phyloP scores from a whole-genome alignment of 345 rosid genomes.

The Xanthoceras sorbifolium region DNA sequence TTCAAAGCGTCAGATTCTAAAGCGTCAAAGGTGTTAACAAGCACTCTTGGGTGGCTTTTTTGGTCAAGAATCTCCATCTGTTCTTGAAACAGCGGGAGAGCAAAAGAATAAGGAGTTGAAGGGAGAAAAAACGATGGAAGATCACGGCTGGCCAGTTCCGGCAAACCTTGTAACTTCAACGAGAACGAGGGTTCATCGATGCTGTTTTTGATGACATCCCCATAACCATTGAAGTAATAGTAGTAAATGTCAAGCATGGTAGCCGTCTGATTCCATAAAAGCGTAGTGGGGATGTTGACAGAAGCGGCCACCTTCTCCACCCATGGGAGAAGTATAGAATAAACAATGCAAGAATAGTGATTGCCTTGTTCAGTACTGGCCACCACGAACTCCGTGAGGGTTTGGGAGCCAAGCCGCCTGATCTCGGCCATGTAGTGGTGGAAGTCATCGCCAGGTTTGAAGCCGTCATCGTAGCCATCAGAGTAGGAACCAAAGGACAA shows the following conservation, averaged over 20 bases:
- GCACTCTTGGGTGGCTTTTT: slow-evolving; percentile 46
- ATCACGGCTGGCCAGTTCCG: slow-evolving; percentile 34
- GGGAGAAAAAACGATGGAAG: slow-evolving; percentile 56
- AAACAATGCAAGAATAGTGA: slow-evolving; percentile 39
- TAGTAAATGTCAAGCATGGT: slow-evolving; percentile 56
- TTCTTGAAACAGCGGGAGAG: slow-evolving; percentile 19
- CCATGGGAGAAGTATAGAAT: slow-evolving; percentile 60
- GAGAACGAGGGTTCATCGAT: slow-evolving; percentile 17
- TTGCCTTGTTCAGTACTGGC: slow-evolving; percentile 11
- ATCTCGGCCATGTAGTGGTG: slow-evolving; percentile 37
- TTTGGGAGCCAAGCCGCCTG: slow-evolving; percentile 40
- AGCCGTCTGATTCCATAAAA: slow-evolving; percentile 76
- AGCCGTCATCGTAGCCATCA: slow-evolving; percentile 66
- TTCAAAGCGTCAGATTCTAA: slow-evolving; percentile 53
- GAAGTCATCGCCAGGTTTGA: slow-evolving; percentile 23
- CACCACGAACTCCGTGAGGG: slow-evolving; percentile 36
- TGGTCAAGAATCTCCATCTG: slow-evolving; percentile 38
- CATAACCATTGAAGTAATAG: slow-evolving; percentile 50
- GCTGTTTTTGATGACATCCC: slow-evolving; percentile 25
- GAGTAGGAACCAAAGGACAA: slow-evolving; percentile 54
- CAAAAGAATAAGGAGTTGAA: slow-evolving; percentile 15
- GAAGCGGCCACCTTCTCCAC: slow-evolving; percentile 49
- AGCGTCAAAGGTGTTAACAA: slow-evolving; percentile 63
- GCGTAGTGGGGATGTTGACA: slow-evolving; percentile 35
- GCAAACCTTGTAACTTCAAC: slow-evolving; percentile 48